Conservation (phyloP, 768 basidiomycete species). For the Hydnomerulius pinastri region DNA sequence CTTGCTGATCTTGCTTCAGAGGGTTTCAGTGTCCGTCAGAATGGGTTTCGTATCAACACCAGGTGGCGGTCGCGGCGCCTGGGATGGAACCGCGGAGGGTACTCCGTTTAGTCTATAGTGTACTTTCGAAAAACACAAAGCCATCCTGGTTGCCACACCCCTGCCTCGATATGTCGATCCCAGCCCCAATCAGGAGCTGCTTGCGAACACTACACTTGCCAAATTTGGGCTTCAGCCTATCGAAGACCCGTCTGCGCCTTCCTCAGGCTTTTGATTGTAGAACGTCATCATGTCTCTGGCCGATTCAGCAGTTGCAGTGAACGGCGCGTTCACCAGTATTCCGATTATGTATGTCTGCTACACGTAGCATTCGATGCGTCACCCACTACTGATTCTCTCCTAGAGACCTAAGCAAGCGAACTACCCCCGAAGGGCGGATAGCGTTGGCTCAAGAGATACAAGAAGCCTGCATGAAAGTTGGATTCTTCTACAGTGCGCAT, state of each 20-base stretch:
- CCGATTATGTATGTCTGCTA: slow-evolving; percentile 25
- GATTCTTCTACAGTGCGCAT: slow-evolving; percentile 88
- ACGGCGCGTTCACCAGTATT: slow-evolving; percentile 25
- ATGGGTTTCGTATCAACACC: not conserved
- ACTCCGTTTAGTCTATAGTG: too few relatives aligned
- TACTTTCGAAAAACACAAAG: too few relatives aligned
- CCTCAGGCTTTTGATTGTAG: not conserved
- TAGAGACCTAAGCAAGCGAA: slow-evolving; percentile 24
- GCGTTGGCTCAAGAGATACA: slow-evolving; percentile 59
- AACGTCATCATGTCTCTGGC: slow-evolving; percentile 22
- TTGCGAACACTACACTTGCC: too few relatives aligned
- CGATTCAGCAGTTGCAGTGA: slow-evolving; percentile 13
- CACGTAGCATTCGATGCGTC: not conserved
- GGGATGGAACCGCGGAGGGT: too few relatives aligned
- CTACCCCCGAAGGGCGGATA: slow-evolving; percentile 34
- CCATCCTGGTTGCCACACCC: too few relatives aligned
- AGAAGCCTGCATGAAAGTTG: slow-evolving; percentile 78
- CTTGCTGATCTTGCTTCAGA: slow-evolving; percentile 55
- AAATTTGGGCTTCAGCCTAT: too few relatives aligned
- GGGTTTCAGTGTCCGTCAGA: slow-evolving; percentile 31
- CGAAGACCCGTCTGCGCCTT: too few relatives aligned
- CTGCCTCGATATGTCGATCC: too few relatives aligned
- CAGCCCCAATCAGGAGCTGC: too few relatives aligned
- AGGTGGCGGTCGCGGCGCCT: slow-evolving; percentile 5
- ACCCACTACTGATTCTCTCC: not conserved